These are phyloP conservation scores for Cryomyces antarcticus DNA, from an alignment of 495 filamentous ascomycete genomes.

Conservation along the genomic window DNA sequence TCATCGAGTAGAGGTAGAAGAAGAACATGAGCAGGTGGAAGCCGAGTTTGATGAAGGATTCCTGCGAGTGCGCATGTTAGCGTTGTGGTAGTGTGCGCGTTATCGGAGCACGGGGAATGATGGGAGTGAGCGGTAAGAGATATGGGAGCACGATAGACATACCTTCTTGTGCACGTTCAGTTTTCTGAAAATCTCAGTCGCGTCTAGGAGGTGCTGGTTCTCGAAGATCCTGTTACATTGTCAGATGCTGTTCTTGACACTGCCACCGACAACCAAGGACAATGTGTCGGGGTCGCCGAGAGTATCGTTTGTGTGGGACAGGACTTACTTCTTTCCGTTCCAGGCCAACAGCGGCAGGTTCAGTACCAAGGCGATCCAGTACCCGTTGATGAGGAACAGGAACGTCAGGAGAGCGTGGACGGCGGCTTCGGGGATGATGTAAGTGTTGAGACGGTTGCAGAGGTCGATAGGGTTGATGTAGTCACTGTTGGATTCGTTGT, in stretches of 20 bases:
- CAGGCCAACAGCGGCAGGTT: constrained; percentile 84
- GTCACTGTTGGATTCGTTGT: constrained; percentile 36
- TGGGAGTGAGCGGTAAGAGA: background rate
- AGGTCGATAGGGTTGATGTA: constrained; percentile 99
- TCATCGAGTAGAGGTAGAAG: constrained; percentile 99
- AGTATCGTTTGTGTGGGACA: background rate
- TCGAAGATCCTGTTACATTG: constrained; percentile 56
- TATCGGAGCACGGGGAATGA: background rate
- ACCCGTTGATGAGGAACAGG: constrained; percentile 93
- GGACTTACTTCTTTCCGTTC: constrained; percentile 86
- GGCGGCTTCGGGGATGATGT: constrained; percentile 96
- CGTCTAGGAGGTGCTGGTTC: constrained; percentile 90
- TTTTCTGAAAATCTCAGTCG: constrained; percentile 98
- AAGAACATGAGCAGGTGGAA: constrained; percentile 99
- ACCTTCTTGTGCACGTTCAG: constrained; percentile 99
- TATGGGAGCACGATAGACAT: constrained; percentile 2
- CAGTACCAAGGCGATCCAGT: constrained; percentile 84
- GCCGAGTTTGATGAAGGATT: constrained; percentile 97
- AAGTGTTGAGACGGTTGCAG: constrained; percentile 98
- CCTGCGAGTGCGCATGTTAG: constrained; percentile 26
- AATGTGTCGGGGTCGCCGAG: background rate
- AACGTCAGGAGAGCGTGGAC: constrained; percentile 90
- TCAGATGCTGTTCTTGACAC: background rate
- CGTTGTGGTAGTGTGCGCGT: background rate
- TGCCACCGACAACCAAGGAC: background rate